These are phyloP conservation scores for Chytridiales sp. DNA, from an alignment of 371 early-diverging fungal species.

Conservation along the genomic window DNA sequence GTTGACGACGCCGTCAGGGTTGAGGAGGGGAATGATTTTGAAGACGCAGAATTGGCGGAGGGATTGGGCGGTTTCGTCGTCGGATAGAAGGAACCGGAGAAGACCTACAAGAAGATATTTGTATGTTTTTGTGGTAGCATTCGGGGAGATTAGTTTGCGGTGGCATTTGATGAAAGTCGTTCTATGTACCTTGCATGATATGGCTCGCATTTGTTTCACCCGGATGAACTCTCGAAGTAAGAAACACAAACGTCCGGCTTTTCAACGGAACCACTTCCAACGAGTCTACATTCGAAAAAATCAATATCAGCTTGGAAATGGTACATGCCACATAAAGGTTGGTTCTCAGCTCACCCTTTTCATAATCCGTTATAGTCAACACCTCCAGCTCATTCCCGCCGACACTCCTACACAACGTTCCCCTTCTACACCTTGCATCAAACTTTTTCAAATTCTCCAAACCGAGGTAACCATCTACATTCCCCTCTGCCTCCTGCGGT, in stretches of 20 bases:
- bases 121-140: no score
- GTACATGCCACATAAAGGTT: no score
- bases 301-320: no score
- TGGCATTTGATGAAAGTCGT: neutral
- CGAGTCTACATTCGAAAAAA: no score
- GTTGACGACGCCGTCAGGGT: conserved; percentile 44
- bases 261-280: neutral
- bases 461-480: no score
- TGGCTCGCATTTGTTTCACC: conserved; percentile 50
- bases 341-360: conserved; percentile 11
- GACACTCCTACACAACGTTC: conserved; percentile 23
- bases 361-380: conserved; percentile 46
- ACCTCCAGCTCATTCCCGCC: conserved; percentile 45
- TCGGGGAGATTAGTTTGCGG: no score
- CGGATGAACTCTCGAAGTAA: conserved; percentile 42
- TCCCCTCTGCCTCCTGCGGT: neutral
- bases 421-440: conserved; percentile 31
- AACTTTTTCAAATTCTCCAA: conserved; percentile 16
- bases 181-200: conserved; percentile 43
- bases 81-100: conserved; percentile 38
- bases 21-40: conserved; percentile 52
- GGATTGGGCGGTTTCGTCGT: conserved; percentile 31
- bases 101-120: conserved; percentile 13
- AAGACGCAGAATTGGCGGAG: conserved; percentile 39
- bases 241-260: neutral